Conservation (phyloP, 345 rosid genomes). For the Euphorbia pulcherrima region DNA sequence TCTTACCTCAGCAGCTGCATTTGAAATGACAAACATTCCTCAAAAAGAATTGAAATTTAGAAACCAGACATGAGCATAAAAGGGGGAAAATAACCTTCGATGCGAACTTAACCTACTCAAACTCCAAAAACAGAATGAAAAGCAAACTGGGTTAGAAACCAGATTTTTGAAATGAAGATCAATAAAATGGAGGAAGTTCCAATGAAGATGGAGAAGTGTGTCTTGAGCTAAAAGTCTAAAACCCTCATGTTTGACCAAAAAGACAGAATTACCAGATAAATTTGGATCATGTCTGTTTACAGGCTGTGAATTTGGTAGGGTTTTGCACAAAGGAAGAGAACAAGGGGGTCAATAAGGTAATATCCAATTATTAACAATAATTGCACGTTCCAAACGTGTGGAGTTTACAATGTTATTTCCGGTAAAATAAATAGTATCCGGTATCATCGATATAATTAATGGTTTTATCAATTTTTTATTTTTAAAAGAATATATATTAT, state of each 20-base stretch:
- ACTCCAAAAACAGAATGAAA: not conserved
- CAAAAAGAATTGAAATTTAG: not conserved
- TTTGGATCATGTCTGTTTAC: not conserved
- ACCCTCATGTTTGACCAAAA: not conserved
- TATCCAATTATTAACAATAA: too few species aligned
- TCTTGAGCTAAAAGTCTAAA: not conserved
- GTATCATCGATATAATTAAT: too few species aligned
- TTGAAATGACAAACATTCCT: not conserved
- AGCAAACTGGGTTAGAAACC: not conserved
- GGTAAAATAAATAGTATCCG: too few species aligned
- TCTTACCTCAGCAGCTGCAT: not conserved
- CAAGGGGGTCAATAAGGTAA: too few species aligned
- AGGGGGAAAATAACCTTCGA: slow-evolving; percentile 3
- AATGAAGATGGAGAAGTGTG: not conserved
- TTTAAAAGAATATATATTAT: too few species aligned
- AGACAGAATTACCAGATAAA: not conserved
- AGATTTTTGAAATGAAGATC: not conserved
- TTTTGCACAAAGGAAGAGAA: not conserved
- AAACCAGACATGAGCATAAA: not conserved
- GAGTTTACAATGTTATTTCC: too few species aligned
- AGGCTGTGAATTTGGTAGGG: slow-evolving; percentile 10
- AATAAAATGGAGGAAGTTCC: not conserved
- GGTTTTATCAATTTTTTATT: too few species aligned
- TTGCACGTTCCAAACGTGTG: too few species aligned
- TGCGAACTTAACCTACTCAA: not conserved